Evolutionary conservation across 2,329 filamentous ascomycete species (phyloP).

Genomic region (Exophiala viscosa): DNA sequence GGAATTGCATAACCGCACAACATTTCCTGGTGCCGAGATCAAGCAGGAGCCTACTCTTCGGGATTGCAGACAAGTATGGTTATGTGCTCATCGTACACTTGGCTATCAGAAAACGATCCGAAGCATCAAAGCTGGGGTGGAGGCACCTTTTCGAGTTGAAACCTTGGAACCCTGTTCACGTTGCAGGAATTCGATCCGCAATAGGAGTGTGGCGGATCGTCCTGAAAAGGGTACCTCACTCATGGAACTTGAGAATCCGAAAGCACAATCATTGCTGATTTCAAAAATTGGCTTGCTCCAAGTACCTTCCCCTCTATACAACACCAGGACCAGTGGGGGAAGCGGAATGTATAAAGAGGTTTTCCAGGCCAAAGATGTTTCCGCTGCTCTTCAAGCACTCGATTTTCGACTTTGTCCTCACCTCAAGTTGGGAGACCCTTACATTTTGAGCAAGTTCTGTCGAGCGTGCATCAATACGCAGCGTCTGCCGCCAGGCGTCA

Average conservation of each 20-base stretch:
- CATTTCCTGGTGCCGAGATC: conserved; percentile 26
- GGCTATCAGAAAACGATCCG: conserved; percentile 26
- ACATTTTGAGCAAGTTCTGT: conserved; percentile 29
- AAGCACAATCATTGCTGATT: conserved; percentile 25
- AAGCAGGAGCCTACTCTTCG: conserved; percentile 16
- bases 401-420: conserved; percentile 28
- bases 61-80: conserved; percentile 29
- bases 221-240: conserved; percentile 26
- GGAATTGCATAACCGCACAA: conserved; percentile 20
- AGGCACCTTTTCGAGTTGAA: conserved; percentile 26
- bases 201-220: conserved; percentile 26
- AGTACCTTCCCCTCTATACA: conserved; percentile 25
- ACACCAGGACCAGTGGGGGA: conserved; percentile 20
- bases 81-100: conserved; percentile 27
- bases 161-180: conserved; percentile 26
- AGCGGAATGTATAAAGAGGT: conserved; percentile 29
- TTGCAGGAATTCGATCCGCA: conserved; percentile 27
- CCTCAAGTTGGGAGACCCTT: conserved; percentile 27
- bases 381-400: conserved; percentile 24
- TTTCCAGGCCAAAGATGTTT: conserved; percentile 27
- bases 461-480: conserved; percentile 29
- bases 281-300: conserved; percentile 29
- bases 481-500: conserved; percentile 26
- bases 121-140: conserved; percentile 26
- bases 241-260: conserved; percentile 25